Base-by-base conservation (phyloP, 371 early-diverging fungal species). In the Circinella umbellata region DNA sequence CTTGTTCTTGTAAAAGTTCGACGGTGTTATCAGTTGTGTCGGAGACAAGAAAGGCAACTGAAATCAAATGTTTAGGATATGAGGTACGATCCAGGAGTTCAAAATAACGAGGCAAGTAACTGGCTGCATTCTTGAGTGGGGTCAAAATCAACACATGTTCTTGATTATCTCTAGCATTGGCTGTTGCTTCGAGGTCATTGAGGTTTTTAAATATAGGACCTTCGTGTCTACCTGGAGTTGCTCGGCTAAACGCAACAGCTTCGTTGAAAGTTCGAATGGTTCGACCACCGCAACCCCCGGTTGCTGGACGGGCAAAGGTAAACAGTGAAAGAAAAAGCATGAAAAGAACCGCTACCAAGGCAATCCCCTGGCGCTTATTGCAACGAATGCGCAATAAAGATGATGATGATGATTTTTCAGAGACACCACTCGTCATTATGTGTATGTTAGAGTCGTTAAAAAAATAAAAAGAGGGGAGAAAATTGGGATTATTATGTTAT, bases 41-140 rank as follows among this genome's bases (percentile, higher is more conserved):
- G 4, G 89, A 88, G 5, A 88, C 88, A 7, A 88, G 76, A 63
- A 88, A 88, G 17, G 85, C 88, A 7, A 88, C 64, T 1, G 89
- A 88, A 61, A 85, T 84, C 57, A 83, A 72, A 59, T 80, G 72
- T 59, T 87, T 85, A 3, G 88, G 88, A 60, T 88, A 88, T 4
- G 76, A 73, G 34, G 87, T 72, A 42, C 77, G 73, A 60, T 85
- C 86, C 14, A 88, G 49, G 37, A 87, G 73, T 11, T 86, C 85
- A 80, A 88, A 88, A 72, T 88, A 88, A 5, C 85, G 86, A 4
- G 81, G 83, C 38, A 88, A 69, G 36, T 88, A 86, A 35, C 77
- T 72, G 51, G 80, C 82, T 37, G 87, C 87, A 67, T 88, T 83
- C 61, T 88, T 88, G 6, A 88, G 53, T 35, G 89, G 89, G 20